Base-by-base conservation (phyloP, 768 basidiomycete genomes). In the Mycena filopes region DNA sequence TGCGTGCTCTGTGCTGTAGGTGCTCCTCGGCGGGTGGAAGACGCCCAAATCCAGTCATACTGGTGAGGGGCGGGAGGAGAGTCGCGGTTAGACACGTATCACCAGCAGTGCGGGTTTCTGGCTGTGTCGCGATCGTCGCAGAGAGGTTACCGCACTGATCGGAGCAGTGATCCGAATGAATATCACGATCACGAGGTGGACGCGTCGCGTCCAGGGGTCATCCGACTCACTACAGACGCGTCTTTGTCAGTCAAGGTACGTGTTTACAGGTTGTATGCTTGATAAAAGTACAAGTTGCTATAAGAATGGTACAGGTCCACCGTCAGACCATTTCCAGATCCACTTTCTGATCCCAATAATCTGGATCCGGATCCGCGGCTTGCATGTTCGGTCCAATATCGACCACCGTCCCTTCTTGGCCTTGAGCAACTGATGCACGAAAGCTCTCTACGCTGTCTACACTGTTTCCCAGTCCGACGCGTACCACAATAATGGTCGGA, bases 1-100 rank as follows among this genome's bases (percentile, higher is more conserved):
- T 86, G 60, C 79, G 83, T 1, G 92, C 81, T n/a, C 29, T 80
- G 36, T 79, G 80, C 25, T 28, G 47, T 21, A 46, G 11, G 46
- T 60, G 18, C 47, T 23, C 51, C 47, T 64, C 63, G 5, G 55
- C 63, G 1, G 47, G 33, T 8, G 63, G 63, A 58, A 64, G 63
- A 16, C 53, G 50, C n/a, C 53, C 54, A 28, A 64, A 57, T 50
- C 48, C n/a, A n/a, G n/a, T n/a, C n/a, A n/a, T n/a, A n/a, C n/a
- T n/a, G 40, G 25, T 18, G 8, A 21, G 29, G 16, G 20, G 33
- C 8, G 8, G 28, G 28, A 28, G 18, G 11, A 26, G 20, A 49
- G 45, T 20, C 3, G 8, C 12, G 7, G 45, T 25, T 4, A 50
- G 51, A 54, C 36, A 54, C 51, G 51, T 54, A 54, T 54, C 55